Percentiles rank a stretch among this genome's conserved stretches.
Evolutionary conservation across 305 asterid species (phyloP).

Genomic region (Stenogyne calaminthoides): DNA sequence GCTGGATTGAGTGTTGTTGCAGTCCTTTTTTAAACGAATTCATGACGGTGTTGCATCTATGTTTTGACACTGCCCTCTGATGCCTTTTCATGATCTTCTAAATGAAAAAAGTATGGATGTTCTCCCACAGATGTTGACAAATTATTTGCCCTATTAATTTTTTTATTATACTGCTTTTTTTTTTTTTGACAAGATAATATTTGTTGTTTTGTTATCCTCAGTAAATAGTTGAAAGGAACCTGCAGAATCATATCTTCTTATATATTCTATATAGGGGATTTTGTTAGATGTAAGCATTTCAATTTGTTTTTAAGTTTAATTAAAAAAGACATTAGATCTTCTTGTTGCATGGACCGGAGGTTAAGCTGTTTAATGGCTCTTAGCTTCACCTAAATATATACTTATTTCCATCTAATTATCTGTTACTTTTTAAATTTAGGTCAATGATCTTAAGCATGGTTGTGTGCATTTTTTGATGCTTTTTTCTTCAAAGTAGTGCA

Average conservation of each 20-base stretch:
- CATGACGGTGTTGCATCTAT: not conserved
- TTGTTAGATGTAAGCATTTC: not conserved
- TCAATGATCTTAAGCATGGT: not conserved
- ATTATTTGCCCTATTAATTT: not conserved
- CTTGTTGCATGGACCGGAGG: not conserved
- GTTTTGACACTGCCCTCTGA: not conserved
- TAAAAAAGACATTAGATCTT: not conserved
- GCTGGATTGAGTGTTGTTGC: not conserved
- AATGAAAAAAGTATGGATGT: not conserved
- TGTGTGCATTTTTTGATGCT: not conserved
- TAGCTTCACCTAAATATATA: not conserved
- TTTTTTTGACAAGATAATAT: not conserved
- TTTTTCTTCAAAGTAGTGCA: not conserved
- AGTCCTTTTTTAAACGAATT: not conserved
- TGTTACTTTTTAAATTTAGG: not conserved
- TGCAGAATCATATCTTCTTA: not conserved
- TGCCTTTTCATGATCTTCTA: not conserved
- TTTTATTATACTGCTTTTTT: not conserved
- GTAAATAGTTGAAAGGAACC: not conserved
- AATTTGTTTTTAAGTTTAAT: not conserved
- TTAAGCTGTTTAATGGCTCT: not conserved
- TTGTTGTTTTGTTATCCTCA: not conserved
- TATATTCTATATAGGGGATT: slow-evolving; percentile 12
- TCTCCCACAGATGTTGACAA: not conserved
- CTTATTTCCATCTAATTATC: not conserved